A percentile compares a stretch with the other conserved stretches of the same genome.
These are phyloP conservation scores for Phenoliferia sp. DNA, from an alignment of 1,284 basidiomycete species.

Conservation along the genomic window DNA sequence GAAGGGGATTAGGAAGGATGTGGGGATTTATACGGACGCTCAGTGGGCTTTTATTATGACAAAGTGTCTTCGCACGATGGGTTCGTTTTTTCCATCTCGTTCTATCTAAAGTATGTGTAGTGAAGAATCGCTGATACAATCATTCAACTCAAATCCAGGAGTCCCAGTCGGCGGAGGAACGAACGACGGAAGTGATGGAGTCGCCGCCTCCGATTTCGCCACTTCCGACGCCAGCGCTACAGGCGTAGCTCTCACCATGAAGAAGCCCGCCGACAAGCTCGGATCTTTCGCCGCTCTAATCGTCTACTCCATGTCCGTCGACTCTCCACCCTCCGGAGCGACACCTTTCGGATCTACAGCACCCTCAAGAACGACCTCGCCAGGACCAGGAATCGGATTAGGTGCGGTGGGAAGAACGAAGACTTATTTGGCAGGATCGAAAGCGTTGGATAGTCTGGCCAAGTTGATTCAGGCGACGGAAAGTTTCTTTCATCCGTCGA, in stretches of 20 bases:
- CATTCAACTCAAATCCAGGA: slow-evolving; percentile 29
- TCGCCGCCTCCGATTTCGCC: slow-evolving; percentile 30
- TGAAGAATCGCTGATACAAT: neutral
- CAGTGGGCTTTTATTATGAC: slow-evolving; percentile 83
- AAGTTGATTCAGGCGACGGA: slow-evolving; percentile 89
- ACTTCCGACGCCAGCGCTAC: slow-evolving; percentile 30
- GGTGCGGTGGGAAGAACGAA: slow-evolving; percentile 30
- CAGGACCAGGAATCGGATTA: slow-evolving; percentile 9
- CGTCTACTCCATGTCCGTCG: slow-evolving; percentile 85
- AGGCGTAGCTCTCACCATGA: slow-evolving; percentile 60
- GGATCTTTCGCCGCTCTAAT: slow-evolving; percentile 76
- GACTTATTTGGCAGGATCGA: slow-evolving; percentile 74
- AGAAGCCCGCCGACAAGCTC: slow-evolving; percentile 67
- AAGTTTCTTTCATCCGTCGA: slow-evolving; percentile 71
- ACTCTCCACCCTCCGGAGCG: slow-evolving; percentile 52
- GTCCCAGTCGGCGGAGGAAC: slow-evolving; percentile 33
- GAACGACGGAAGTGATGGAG: slow-evolving; percentile 30
- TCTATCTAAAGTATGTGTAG: neutral
- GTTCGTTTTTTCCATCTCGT: slow-evolving; percentile 49
- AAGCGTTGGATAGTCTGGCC: slow-evolving; percentile 82
- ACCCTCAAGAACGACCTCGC: slow-evolving; percentile 43
- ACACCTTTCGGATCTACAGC: slow-evolving; percentile 48
- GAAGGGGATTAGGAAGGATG: slow-evolving; percentile 56
- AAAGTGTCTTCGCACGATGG: slow-evolving; percentile 82
- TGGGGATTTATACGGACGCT: slow-evolving; percentile 80